Evolutionary conservation across 306 rosid genomes (phyloP), one percentile per base, ranked within the genome.

Genomic region (Acmispon strigosus): DNA sequence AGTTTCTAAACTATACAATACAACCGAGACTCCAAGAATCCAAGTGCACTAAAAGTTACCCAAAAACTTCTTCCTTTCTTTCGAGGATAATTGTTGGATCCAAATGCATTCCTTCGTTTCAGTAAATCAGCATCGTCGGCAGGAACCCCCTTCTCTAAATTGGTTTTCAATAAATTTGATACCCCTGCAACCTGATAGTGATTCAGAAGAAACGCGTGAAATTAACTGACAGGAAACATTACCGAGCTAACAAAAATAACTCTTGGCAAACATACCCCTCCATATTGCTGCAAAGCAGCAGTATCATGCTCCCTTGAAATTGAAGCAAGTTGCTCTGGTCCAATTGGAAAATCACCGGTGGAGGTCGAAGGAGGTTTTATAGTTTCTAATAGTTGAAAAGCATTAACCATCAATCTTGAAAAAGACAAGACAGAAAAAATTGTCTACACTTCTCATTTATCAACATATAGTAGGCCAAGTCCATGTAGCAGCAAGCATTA

Each of bases 11-110:
- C 16, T 72, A n/a, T 17, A 48, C 15, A 39, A 9, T 7, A 42
- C 14, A 42, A 72, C 14, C 15, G 15, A 71, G 41, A 75, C 1
- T 66, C 60, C 57, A 48, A 69, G 32, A 18, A 16, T 58, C 55
- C 52, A 62, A 64, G 19, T 14, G 15, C 16, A 62, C 41, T 17
- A 48, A 59, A 73, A 70, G 4, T 70, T 87, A 94, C 98, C 96
- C 75, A 71, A 74, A 95, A 88, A 78, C 89, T 78, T 79, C 93
- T 85, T 69, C 97, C 96, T 68, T 88, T 88, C 76, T 91, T 91
- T 68, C 55, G 77, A 27, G 97, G 97, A 87, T 91, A 91, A 63
- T 86, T 82, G 79, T 95, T 91, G 36, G 99, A 84, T 58, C 97
- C 97, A 78, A 83, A 95, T 7, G 82, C 86, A 72, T 72, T 84